phyloP scores from a whole-genome alignment of 2,329 filamentous ascomycete species.

The Microdochium paspali region DNA sequence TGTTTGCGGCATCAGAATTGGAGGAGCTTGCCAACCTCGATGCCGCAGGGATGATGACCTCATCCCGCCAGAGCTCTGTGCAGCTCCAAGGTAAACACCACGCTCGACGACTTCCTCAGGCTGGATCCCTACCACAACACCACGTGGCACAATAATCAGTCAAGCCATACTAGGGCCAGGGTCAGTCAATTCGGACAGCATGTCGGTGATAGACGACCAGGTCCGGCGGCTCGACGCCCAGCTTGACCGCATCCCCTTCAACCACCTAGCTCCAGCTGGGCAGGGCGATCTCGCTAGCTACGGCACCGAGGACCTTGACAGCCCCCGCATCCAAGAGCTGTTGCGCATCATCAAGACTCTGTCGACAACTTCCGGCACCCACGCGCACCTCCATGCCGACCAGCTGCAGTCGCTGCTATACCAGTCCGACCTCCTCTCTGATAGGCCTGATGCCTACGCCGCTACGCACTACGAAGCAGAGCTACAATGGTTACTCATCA shows the following conservation, averaged over 20 bases:
- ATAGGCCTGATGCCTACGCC: conserved; percentile 14
- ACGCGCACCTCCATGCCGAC: conserved; percentile 48
- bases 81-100: background rate
- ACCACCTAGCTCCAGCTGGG: conserved; percentile 16
- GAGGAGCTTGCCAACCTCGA: too few species aligned
- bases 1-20: too few species aligned
- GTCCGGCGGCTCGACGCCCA: conserved; percentile 55
- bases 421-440: conserved; percentile 46
- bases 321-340: conserved; percentile 49
- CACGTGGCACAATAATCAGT: too few species aligned
- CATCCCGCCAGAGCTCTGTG: background rate
- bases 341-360: conserved; percentile 61
- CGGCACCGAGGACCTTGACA: conserved; percentile 33
- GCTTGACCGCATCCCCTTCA: conserved; percentile 52
- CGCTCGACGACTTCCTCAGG: background rate
- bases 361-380: conserved; percentile 58
- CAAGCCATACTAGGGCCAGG: too few species aligned
- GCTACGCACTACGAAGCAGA: conserved; percentile 57
- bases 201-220: conserved; percentile 22
- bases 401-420: conserved; percentile 54
- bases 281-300: conserved; percentile 4
- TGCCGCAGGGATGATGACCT: background rate
- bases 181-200: background rate
- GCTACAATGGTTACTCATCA: conserved; percentile 82
- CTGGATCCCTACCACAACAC: background rate